Base-by-base conservation (phyloP, 2,329 filamentous ascomycete species). In the Fusarium burgessii region DNA sequence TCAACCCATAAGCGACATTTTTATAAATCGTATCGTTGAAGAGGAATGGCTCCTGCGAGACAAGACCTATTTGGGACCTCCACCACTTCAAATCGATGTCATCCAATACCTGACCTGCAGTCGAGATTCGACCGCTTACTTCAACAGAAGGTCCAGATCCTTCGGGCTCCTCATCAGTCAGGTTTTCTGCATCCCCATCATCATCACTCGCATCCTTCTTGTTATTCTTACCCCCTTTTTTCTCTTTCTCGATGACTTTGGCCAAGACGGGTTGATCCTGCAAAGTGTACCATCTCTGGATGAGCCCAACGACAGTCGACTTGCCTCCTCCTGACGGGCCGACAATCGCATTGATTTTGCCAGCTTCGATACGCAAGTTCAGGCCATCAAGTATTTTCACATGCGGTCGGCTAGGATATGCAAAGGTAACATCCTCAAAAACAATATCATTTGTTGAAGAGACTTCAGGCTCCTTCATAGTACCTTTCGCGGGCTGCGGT, bases 261-360 rank as follows among this genome's bases (percentile, higher is more conserved):
- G 83, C 84, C 32, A 89, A 84, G n/a, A 84, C 73, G 58, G 86
- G 80, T 64, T 89, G 85, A 9, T 86, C 82, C 38, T 85, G 82
- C 2, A 91, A 82, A 4, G 89, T 87, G 76, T 94, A 94, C 90
- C 91, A 94, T 35, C 91, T 84, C 76, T 94, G 89, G 6, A 94
- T 82, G 5, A 94, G 80, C 0, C 90, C 91, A 1, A 93, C 88
- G 29, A 94, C 89, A 0, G 92, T 94, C 54, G 89, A 92, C 78
- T 94, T 95, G 1, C 92, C 92, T 7, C 87, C 90, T 0, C 92
- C 92, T 5, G 90, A 92, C 1, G 91, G 88, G 0, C 92, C 92
- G 23, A 94, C 92, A 20, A 94, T 90, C 4, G 92, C 92, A 1
- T 91, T 93, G 4, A 90, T 86, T 74, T 92, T 91, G 23, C 90